Base-by-base conservation (phyloP, 805 yeast species). In the Kodamaea lidongshanica region DNA sequence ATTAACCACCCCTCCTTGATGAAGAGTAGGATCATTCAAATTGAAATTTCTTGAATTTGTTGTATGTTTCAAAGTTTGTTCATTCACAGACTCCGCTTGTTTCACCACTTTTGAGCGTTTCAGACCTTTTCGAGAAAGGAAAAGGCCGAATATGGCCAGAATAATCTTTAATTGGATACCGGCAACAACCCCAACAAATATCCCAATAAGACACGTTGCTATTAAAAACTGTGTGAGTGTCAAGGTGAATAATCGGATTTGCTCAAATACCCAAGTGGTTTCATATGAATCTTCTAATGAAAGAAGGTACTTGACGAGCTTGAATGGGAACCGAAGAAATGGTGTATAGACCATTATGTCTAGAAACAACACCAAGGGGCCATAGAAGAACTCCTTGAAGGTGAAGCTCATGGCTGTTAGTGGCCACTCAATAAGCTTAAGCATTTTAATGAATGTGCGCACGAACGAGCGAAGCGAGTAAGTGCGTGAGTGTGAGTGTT, bases 301-400 rank as follows among this genome's bases (percentile, higher is more conserved):
- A n/a, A 40, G 26, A 3, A 40, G 19, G 24, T 38, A 40, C 13
- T 16, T 17, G 19, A 40, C 16, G 6, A 40, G 44, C 4, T 24
- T 33, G 7, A 40, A 25, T 8, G 44, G 44, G 11, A 37, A 27
- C 27, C 22, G 24, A 18, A 40, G 16, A 23, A 40, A 34, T n/a
- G 38, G 38, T 5, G 35, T 34, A 21, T 37, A 40, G 5, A 40
- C 19, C 17, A 32, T 20, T 10, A 40, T 37, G 16, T 29, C 27
- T 22, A 40, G 25, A 16, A 32, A 23, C 3, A 40, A 28, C 14
- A 15, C 19, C 5, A 33, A 6, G 6, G 44, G 44, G 3, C 16
- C 20, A 24, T 27, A 27, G 18, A 32, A 7, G 4, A 32, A 21
- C 20, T 32, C 35, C 21, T 13, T 9, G 4, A 32, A 16, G 11